Evolutionary conservation across 176 grass and related monocot genomes (phyloP).

Genomic region (Aegilops umbellulata): DNA sequence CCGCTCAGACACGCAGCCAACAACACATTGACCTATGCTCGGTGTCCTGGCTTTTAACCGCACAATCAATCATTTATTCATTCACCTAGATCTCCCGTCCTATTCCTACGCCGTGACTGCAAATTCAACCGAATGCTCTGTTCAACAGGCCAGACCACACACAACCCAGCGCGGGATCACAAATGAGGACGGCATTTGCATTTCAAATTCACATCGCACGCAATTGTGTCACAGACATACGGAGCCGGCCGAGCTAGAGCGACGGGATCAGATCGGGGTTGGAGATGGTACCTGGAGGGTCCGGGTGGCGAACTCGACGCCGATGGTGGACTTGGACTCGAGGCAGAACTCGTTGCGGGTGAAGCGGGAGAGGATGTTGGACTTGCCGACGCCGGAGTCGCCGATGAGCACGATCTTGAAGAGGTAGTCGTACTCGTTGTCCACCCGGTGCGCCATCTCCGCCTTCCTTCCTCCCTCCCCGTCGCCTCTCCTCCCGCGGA

Average conservation of each 20-base stretch:
- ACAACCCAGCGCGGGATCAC: background rate
- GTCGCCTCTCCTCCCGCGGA: no score
- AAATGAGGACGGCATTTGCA: background rate
- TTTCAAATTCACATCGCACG: background rate
- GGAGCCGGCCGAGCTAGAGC: background rate
- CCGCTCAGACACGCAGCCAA: background rate
- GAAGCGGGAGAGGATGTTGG: slow-evolving; percentile 86
- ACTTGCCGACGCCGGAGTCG: slow-evolving; percentile 84
- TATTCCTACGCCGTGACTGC: background rate
- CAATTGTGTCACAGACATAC: background rate
- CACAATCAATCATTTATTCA: background rate
- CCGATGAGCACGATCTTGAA: slow-evolving; percentile 97
- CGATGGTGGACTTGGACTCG: slow-evolving; percentile 94
- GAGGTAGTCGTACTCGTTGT: slow-evolving; percentile 89
- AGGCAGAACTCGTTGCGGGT: slow-evolving; percentile 90
- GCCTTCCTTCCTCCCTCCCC: background rate
- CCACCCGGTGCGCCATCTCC: slow-evolving; percentile 54
- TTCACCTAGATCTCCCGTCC: background rate
- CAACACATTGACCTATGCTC: background rate
- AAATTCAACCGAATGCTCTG: background rate
- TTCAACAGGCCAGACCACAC: background rate
- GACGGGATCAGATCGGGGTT: background rate
- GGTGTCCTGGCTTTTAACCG: background rate
- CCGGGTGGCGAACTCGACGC: slow-evolving; percentile 83
- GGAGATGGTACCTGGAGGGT: slow-evolving; percentile 44